phyloP scores from a whole-genome alignment of 1,284 basidiomycete genomes.

The Anthracocystis setariae region DNA sequence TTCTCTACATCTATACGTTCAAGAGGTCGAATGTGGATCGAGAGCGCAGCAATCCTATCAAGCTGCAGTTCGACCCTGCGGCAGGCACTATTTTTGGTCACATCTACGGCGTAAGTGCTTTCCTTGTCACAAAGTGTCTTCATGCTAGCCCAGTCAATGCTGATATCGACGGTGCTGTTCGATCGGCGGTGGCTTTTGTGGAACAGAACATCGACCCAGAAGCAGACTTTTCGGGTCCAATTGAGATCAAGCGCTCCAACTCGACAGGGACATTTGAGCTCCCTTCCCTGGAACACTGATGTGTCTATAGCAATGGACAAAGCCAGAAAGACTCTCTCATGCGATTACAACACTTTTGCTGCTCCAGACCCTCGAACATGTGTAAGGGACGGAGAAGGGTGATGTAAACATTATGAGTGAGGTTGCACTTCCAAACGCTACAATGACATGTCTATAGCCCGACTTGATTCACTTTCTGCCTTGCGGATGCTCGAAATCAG shows the following conservation, averaged over 20 bases:
- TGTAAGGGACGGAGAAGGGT: no score
- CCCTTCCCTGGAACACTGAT: conserved; percentile 24
- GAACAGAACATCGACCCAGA: conserved; percentile 42
- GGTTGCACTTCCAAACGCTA: neutral
- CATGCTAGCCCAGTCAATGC: neutral
- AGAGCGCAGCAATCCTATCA: conserved; percentile 27
- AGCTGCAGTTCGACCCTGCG: conserved; percentile 53
- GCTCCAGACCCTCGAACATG: no score
- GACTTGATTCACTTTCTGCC: neutral
- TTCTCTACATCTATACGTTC: conserved; percentile 43
- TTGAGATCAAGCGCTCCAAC: conserved; percentile 38
- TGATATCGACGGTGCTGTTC: neutral
- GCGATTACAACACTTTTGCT: neutral
- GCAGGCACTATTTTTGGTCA: conserved; percentile 49
- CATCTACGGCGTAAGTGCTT: conserved; percentile 50
- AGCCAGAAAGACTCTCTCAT: neutral
- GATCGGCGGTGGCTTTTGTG: neutral
- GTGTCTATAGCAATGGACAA: neutral
- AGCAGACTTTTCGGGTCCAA: conserved; percentile 36
- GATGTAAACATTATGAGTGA: neutral
- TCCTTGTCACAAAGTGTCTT: neutral
- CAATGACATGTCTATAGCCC: conserved; percentile 9
- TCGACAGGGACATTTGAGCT: conserved; percentile 34
- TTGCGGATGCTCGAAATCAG: conserved; percentile 19
- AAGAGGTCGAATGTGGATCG: conserved; percentile 37